Evolutionary conservation across 305 asterid genomes (phyloP).

Genomic region (Solanum aculeatissimum): DNA sequence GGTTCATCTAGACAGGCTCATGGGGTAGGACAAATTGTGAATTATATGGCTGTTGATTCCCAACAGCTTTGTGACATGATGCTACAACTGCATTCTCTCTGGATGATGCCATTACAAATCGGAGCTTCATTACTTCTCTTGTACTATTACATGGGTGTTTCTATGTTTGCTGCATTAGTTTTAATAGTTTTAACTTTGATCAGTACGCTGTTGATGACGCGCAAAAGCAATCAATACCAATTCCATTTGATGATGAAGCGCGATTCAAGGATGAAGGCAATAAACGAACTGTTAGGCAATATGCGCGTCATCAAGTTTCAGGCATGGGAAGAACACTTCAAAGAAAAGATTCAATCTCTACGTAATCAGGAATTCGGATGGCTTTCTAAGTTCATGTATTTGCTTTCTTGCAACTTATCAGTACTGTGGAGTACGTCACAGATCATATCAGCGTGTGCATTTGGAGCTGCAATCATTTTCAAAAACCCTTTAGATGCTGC

Average conservation of each 20-base stretch:
- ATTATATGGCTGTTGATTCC: conserved; percentile 67
- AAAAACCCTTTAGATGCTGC: conserved; percentile 29
- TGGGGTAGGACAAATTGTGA: conserved; percentile 67
- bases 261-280: conserved; percentile 49
- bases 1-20: conserved; percentile 53
- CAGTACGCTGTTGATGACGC: conserved; percentile 12
- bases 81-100: conserved; percentile 37
- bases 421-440: conserved; percentile 41
- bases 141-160: conserved; percentile 30
- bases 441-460: conserved; percentile 34
- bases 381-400: conserved; percentile 41
- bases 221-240: conserved; percentile 27
- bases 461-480: conserved; percentile 24
- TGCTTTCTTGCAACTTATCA: conserved; percentile 15
- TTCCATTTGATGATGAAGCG: conserved; percentile 36
- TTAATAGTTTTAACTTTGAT: conserved; percentile 18
- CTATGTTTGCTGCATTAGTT: conserved; percentile 21
- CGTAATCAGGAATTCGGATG: conserved; percentile 35
- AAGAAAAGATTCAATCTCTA: conserved; percentile 21
- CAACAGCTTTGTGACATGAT: conserved; percentile 50
- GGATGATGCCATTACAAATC: conserved; percentile 63
- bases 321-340: conserved; percentile 73
- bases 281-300: conserved; percentile 39
- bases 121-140: conserved; percentile 34
- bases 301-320: conserved; percentile 64